A percentile compares a stretch with the other conserved stretches of the same genome.
Evolutionary conservation across 495 filamentous ascomycete genomes (phyloP).

Genomic region (Sphaerosporella brunnea): DNA sequence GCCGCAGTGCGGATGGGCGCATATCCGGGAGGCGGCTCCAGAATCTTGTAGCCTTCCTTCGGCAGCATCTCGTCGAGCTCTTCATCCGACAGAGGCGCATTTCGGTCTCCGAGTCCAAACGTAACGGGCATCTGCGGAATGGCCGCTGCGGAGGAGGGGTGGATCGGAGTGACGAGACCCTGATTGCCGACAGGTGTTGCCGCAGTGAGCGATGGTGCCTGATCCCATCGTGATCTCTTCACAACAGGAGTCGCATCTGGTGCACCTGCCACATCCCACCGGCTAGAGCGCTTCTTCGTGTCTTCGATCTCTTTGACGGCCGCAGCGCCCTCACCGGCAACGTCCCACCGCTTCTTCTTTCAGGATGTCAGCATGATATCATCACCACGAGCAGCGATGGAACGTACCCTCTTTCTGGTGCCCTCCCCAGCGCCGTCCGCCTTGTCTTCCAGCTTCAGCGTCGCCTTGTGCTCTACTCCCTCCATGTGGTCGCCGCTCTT

Average conservation of each 20-base stretch:
- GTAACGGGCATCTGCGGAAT: conserved; percentile 37
- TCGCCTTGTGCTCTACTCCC: conserved; percentile 42
- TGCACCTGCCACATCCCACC: conserved; percentile 25
- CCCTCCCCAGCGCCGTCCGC: conserved; percentile 40
- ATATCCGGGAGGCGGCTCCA: conserved; percentile 86
- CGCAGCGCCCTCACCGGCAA: conserved; percentile 31
- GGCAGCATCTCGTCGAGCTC: conserved; percentile 87
- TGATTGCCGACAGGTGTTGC: conserved; percentile 69
- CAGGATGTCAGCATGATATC: conserved; percentile 12
- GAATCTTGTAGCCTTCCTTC: conserved; percentile 76
- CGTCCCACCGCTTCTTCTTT: conserved; percentile 81
- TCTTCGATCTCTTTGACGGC: conserved; percentile 32
- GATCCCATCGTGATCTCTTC: conserved; percentile 75
- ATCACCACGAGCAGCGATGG: background rate
- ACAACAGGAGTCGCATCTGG: conserved; percentile 43
- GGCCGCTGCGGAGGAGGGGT: conserved; percentile 46
- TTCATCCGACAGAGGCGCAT: conserved; percentile 72
- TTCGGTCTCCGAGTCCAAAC: conserved; percentile 70
- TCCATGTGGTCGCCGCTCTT: conserved; percentile 31
- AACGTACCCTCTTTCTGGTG: conserved; percentile 44
- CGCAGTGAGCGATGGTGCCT: conserved; percentile 54
- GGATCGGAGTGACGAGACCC: conserved; percentile 71
- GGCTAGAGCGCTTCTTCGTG: conserved; percentile 25
- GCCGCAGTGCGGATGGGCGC: conserved; percentile 62
- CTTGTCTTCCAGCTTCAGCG: conserved; percentile 45